Base-by-base conservation (phyloP, 1,284 basidiomycete genomes). In the Volvariella surrecta region DNA sequence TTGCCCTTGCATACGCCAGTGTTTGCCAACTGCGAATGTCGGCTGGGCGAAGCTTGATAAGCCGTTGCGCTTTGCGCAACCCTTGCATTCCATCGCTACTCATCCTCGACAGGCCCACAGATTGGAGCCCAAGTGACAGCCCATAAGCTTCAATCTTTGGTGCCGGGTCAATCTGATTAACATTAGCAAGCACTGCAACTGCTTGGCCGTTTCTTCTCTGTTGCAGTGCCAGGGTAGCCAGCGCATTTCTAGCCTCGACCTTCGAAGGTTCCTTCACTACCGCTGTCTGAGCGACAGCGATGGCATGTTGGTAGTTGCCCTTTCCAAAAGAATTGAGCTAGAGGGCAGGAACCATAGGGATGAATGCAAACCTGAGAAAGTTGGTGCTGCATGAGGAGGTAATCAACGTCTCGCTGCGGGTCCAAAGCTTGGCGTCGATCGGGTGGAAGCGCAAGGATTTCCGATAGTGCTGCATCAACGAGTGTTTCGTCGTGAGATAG, bases 381-480 rank as follows among this genome's bases (percentile, higher is more conserved):
- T 54, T 80, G 64, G 52, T 88, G 76, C 50, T 82, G 75, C 1
- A 76, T 67, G 4, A 88, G 64, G 44, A 92, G 66, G 54, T 82
- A 76, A 30, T 77, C 68, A 16, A 89, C 76, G 50, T 86, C 71
- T 41, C 77, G 66, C 35, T 65, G 61, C 3, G 80, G 81, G 59
- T 91, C 89, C 40, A 86, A 68, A 34, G 67, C 59, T 34, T 70
- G 66, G 39, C 82, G 71, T 48, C 76, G 68, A 43, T 87, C 77
- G 16, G 77, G 55, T 1, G 86, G 74, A 22, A 90, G 66, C 1
- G 72, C 66, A 9, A 83, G 64, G 15, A 95, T 77, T 57, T 96
- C 93, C 0, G 86, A 80, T 7, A 94, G 66, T 0, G 91, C 86
- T 0, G 93, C 93, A 55, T 95, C 90, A 11, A 94, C 73, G 15